phyloP scores from a whole-genome alignment of 2,329 filamentous ascomycete species.

The Byssothecium circinans region DNA sequence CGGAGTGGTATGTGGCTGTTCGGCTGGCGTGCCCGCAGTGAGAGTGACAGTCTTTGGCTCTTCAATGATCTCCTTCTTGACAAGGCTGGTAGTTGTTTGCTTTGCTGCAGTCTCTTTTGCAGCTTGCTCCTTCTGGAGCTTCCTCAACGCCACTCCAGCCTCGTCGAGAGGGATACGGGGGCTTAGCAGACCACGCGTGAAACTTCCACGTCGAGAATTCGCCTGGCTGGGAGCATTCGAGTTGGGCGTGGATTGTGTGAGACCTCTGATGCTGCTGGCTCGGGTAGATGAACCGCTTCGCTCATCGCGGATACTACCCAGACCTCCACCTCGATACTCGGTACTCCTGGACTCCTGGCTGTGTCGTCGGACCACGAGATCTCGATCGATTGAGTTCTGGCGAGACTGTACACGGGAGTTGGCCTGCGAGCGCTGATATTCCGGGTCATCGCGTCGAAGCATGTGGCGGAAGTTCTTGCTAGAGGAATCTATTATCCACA shows the following conservation, averaged over 20 bases:
- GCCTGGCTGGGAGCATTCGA: conserved; percentile 24
- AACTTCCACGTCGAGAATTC: conserved; percentile 30
- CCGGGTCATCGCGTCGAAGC: conserved; percentile 43
- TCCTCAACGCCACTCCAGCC: conserved; percentile 28
- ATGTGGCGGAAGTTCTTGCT: conserved; percentile 44
- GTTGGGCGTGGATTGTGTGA: conserved; percentile 21
- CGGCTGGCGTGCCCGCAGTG: neutral
- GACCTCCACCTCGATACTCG: conserved; percentile 25
- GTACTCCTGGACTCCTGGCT: conserved; percentile 38
- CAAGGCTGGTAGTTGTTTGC: neutral
- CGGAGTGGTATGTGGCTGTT: no score
- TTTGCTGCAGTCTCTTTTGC: conserved; percentile 10
- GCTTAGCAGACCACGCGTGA: conserved; percentile 24
- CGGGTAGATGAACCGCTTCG: conserved; percentile 30
- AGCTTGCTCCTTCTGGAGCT: conserved; percentile 32
- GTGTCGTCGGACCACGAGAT: conserved; percentile 10
- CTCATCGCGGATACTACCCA: conserved; percentile 29
- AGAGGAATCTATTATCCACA: conserved; percentile 51
- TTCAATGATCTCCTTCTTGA: neutral
- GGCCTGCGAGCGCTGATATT: conserved; percentile 25
- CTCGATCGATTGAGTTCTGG: conserved; percentile 25
- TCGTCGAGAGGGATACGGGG: conserved; percentile 34
- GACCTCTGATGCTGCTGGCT: conserved; percentile 30
- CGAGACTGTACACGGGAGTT: conserved; percentile 20
- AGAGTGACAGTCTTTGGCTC: neutral